Conservation (phyloP, 305 asterid species). For the Fraxinus angustifolia region DNA sequence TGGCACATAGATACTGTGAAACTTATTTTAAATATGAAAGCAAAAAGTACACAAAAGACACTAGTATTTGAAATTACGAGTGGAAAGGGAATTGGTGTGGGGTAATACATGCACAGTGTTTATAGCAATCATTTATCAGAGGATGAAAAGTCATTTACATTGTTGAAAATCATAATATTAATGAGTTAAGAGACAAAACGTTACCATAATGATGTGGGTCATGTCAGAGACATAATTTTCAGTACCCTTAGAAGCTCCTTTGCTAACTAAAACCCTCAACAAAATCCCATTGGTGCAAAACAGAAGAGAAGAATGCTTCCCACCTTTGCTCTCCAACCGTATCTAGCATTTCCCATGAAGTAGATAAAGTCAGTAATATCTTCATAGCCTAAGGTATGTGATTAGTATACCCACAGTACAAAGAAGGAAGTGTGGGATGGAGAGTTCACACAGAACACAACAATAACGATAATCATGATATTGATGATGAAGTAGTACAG, state of each 20-base stretch:
- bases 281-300: slow-evolving; percentile 93
- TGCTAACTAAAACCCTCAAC: slow-evolving; percentile 64
- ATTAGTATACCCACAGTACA: slow-evolving; percentile 7
- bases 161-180: slow-evolving; percentile 3
- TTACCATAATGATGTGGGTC: slow-evolving; percentile 94
- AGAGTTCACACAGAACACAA: neutral
- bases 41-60: slow-evolving; percentile 1
- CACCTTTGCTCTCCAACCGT: slow-evolving; percentile 89
- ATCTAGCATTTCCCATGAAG: slow-evolving; percentile 50
- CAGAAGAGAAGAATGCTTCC: slow-evolving; percentile 76
- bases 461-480: neutral
- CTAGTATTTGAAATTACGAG: neutral
- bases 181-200: slow-evolving; percentile 22
- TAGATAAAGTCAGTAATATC: slow-evolving; percentile 9
- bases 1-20: slow-evolving; percentile 8
- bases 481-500: neutral
- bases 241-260: slow-evolving; percentile 35
- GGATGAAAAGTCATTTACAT: neutral
- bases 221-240: slow-evolving; percentile 46
- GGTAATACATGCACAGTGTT: neutral
- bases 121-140: slow-evolving; percentile 14
- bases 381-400: slow-evolving; percentile 6
- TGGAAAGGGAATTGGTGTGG: neutral
- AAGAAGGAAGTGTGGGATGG: slow-evolving; percentile 8
- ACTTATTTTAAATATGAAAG: slow-evolving; percentile 4